Evolutionary conservation across 179 eudicot species (phyloP).

Genomic region (Spergularia azorica): DNA sequence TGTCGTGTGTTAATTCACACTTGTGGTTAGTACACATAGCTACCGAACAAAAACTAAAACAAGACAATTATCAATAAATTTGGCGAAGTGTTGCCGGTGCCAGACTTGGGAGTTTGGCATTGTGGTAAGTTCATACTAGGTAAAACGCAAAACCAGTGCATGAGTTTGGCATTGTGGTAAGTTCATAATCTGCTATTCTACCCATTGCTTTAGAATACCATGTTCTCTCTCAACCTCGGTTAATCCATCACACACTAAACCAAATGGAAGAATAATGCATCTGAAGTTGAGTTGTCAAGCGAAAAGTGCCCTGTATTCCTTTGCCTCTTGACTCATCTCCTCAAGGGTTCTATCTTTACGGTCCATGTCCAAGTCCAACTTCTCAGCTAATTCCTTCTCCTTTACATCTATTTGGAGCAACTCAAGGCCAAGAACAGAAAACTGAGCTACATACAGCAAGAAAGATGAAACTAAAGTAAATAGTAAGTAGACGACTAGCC

Average conservation of each 20-base stretch:
- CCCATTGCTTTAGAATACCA: not conserved
- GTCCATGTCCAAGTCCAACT: slow-evolving; percentile 83
- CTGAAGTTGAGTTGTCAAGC: slow-evolving; percentile 19
- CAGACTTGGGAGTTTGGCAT: too few relatives aligned
- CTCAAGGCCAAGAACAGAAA: not conserved
- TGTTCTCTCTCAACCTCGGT: not conserved
- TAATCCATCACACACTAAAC: not conserved
- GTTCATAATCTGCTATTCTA: too few relatives aligned
- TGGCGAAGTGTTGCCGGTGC: too few relatives aligned
- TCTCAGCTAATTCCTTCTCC: slow-evolving; percentile 84
- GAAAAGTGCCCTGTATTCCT: slow-evolving; percentile 64
- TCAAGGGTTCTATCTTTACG: slow-evolving; percentile 78
- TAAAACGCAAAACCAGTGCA: not conserved
- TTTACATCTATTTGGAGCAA: slow-evolving; percentile 63
- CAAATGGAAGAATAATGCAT: slow-evolving; percentile 2
- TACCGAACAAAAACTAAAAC: too few relatives aligned
- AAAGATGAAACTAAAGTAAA: not conserved
- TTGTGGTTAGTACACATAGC: too few relatives aligned
- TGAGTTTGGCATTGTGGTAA: too few relatives aligned
- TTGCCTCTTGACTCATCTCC: slow-evolving; percentile 90
- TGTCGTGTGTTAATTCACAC: too few relatives aligned
- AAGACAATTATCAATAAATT: too few relatives aligned
- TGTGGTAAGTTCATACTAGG: too few relatives aligned
- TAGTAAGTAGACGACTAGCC: not conserved
- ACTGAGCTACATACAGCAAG: not conserved